A percentile compares a stretch with the other conserved stretches of the same genome.
Evolutionary conservation across 2,329 filamentous ascomycete species (phyloP).

Genomic region (Mollisia scopiformis): DNA sequence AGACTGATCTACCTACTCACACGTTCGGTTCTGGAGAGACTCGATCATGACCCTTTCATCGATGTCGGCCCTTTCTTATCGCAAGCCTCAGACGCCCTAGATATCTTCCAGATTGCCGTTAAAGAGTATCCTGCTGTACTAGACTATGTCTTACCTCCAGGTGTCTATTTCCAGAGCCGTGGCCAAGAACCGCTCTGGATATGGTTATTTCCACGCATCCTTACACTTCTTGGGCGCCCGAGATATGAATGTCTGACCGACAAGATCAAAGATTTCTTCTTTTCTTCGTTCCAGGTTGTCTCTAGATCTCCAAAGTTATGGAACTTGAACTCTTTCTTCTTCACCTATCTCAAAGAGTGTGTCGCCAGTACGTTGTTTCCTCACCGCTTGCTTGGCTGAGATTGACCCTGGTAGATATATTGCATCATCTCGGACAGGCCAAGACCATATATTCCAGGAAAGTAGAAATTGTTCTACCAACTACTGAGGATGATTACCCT

Average conservation of each 20-base stretch:
- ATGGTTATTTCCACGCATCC: conserved; percentile 64
- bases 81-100: conserved; percentile 72
- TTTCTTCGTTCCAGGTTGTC: conserved; percentile 49
- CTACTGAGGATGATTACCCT: conserved; percentile 20
- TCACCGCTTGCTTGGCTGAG: not conserved
- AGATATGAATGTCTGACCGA: conserved; percentile 50
- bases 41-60: conserved; percentile 68
- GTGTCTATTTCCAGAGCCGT: conserved; percentile 49
- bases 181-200: conserved; percentile 66
- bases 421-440: conserved; percentile 26
- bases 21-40: conserved; percentile 74
- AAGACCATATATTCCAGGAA: not conserved
- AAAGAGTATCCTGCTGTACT: conserved; percentile 75
- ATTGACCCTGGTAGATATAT: conserved; percentile 26
- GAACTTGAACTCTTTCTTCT: conserved; percentile 46
- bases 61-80: conserved; percentile 48
- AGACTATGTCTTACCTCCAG: conserved; percentile 45
- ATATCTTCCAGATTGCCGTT: conserved; percentile 76
- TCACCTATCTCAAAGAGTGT: conserved; percentile 52
- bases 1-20: conserved; percentile 84
- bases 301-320: conserved; percentile 50
- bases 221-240: conserved; percentile 58
- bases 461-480: conserved; percentile 23
- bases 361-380: conserved; percentile 28
- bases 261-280: conserved; percentile 57